Conservation (phyloP, 1,284 basidiomycete species). For the Volvariella surrecta region DNA sequence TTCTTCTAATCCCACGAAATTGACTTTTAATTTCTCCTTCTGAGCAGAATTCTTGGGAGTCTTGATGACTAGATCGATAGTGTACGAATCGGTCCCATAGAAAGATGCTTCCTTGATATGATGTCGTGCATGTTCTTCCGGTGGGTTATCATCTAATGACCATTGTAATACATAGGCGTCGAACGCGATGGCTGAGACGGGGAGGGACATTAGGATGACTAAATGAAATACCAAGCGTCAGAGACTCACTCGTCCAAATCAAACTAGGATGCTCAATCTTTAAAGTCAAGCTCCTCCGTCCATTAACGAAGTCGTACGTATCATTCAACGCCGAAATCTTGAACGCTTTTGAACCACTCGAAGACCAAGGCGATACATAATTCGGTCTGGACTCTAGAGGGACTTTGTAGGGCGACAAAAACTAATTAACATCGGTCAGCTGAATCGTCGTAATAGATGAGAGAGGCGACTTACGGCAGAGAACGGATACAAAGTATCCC, state of each 20-base stretch:
- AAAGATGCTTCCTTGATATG: slow-evolving; percentile 89
- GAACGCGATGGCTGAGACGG: slow-evolving; percentile 70
- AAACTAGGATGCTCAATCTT: slow-evolving; percentile 75
- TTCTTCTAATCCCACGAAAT: slow-evolving; percentile 69
- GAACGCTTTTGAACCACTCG: slow-evolving; percentile 38
- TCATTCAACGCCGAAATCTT: slow-evolving; percentile 56
- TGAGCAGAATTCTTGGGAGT: slow-evolving; percentile 18
- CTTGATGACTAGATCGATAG: slow-evolving; percentile 62
- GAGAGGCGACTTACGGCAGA: slow-evolving; percentile 44
- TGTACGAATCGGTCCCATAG: slow-evolving; percentile 68
- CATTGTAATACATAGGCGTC: slow-evolving; percentile 87
- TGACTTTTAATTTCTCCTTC: slow-evolving; percentile 33
- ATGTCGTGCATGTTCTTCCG: slow-evolving; percentile 69
- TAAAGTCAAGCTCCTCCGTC: slow-evolving; percentile 67
- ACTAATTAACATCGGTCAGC: slow-evolving; percentile 29
- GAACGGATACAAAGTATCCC: slow-evolving; percentile 87
- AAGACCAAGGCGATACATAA: slow-evolving; percentile 44
- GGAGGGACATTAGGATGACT: slow-evolving; percentile 4
- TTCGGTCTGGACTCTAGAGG: slow-evolving; percentile 43
- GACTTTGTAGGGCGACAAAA: slow-evolving; percentile 73
- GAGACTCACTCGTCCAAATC: slow-evolving; percentile 74
- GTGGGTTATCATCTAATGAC: slow-evolving; percentile 74
- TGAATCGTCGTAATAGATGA: slow-evolving; percentile 9
- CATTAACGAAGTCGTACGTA: slow-evolving; percentile 42
- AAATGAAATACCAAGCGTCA: background rate